These are phyloP conservation scores for Pseudogymnoascus sp. DNA, from an alignment of 2,329 filamentous ascomycete species.

Conservation along the genomic window DNA sequence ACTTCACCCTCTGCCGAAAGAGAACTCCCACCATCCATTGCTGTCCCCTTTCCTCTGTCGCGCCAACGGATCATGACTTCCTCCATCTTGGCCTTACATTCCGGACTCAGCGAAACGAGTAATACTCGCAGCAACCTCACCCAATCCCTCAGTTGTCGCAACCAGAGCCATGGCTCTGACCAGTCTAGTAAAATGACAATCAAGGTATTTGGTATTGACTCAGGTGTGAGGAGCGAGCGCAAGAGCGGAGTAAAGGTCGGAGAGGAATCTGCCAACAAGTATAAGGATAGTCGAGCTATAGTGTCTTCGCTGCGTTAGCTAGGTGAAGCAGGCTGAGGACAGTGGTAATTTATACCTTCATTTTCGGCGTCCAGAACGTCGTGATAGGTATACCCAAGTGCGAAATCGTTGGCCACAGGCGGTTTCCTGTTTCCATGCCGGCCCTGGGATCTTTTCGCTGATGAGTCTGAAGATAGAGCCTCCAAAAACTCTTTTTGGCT, in stretches of 20 bases:
- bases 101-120: constrained; percentile 62
- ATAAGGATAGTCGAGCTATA: constrained; percentile 79
- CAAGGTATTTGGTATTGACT: constrained; percentile 76
- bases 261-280: constrained; percentile 79
- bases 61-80: constrained; percentile 76
- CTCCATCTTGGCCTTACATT: constrained; percentile 76
- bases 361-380: constrained; percentile 90
- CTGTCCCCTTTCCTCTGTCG: constrained; percentile 62
- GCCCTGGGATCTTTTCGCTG: constrained; percentile 39
- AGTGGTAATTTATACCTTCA: constrained; percentile 53
- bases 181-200: constrained; percentile 92
- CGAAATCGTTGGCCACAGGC: constrained; percentile 84
- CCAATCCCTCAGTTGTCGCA: constrained; percentile 83
- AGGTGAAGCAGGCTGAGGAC: constrained; percentile 14
- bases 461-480: constrained; percentile 31
- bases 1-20: constrained; percentile 58
- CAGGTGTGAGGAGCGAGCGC: constrained; percentile 72
- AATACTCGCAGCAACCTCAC: constrained; percentile 73
- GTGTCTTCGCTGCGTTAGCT: constrained; percentile 53
- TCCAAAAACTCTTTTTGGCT: constrained; percentile 80
- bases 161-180: constrained; percentile 88
- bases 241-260: constrained; percentile 75
- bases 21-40: constrained; percentile 49
- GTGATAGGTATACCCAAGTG: constrained; percentile 89
- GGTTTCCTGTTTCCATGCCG: constrained; percentile 53